Conservation (phyloP, 2,329 filamentous ascomycete species). For the Colletotrichum horii region DNA sequence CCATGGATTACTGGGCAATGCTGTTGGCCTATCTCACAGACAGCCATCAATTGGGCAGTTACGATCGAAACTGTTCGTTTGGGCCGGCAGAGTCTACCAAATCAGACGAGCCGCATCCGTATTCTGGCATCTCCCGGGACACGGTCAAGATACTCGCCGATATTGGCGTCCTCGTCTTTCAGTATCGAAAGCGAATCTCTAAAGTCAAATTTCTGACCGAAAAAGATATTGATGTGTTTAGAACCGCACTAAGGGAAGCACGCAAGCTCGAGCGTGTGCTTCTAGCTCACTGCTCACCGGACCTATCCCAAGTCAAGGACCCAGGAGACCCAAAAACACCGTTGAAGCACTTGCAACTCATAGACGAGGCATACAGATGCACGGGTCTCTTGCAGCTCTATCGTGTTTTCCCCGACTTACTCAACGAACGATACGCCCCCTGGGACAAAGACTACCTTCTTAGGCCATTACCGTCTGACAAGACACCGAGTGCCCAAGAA, state of each 20-base stretch:
- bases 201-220: slow-evolving; percentile 23
- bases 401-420: slow-evolving; percentile 27
- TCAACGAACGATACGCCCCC: slow-evolving; percentile 21
- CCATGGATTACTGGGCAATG: slow-evolving; percentile 29
- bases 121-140: slow-evolving; percentile 21
- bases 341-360: slow-evolving; percentile 15
- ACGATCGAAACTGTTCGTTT: background rate
- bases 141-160: slow-evolving; percentile 21
- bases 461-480: background rate
- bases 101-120: slow-evolving; percentile 21
- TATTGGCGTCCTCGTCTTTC: slow-evolving; percentile 23
- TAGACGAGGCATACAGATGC: slow-evolving; percentile 25
- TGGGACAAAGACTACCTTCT: slow-evolving; percentile 16
- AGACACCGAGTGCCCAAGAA: slow-evolving; percentile 12
- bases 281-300: background rate
- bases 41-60: slow-evolving; percentile 9
- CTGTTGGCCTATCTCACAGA: slow-evolving; percentile 26
- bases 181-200: slow-evolving; percentile 23
- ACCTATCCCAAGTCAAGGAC: slow-evolving; percentile 18
- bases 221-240: slow-evolving; percentile 22
- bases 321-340: slow-evolving; percentile 21
- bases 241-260: slow-evolving; percentile 12
- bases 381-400: slow-evolving; percentile 24
- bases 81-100: background rate
- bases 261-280: slow-evolving; percentile 22